These are phyloP conservation scores for Diphasiastrum complanatum DNA, from an alignment of 83 land plant genomes.

Conservation along the genomic window DNA sequence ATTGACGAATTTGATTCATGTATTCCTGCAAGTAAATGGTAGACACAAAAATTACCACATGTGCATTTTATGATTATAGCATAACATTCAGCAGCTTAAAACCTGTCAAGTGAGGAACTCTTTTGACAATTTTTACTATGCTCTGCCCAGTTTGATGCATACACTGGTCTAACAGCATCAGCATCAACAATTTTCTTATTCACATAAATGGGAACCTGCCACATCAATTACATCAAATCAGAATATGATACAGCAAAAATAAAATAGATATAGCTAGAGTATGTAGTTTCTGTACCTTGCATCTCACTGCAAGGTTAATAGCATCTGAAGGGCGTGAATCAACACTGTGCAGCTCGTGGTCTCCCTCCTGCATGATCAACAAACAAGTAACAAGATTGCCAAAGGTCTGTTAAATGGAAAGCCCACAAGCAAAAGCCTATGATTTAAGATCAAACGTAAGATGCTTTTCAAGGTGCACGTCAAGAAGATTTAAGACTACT, in stretches of 20 bases:
- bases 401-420: neutral
- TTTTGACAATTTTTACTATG: neutral
- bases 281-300: conserved; percentile 12
- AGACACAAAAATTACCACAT: no score
- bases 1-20: no score
- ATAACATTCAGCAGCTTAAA: no score
- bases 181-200: conserved; percentile 11
- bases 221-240: neutral
- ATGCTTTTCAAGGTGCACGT: neutral
- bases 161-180: conserved; percentile 19
- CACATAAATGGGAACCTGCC: conserved; percentile 19
- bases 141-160: no score
- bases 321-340: conserved; percentile 28
- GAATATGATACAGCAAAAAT: neutral
- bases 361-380: neutral
- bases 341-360: conserved; percentile 8
- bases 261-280: neutral
- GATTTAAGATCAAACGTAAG: neutral
- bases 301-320: conserved; percentile 19
- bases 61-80: no score
- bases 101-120: conserved; percentile 14
- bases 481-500: conserved; percentile 1
- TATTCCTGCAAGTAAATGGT: no score
- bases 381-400: neutral
- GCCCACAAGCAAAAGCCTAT: neutral